Base-by-base conservation (phyloP, 345 rosid genomes). In the Brassica nigra region DNA sequence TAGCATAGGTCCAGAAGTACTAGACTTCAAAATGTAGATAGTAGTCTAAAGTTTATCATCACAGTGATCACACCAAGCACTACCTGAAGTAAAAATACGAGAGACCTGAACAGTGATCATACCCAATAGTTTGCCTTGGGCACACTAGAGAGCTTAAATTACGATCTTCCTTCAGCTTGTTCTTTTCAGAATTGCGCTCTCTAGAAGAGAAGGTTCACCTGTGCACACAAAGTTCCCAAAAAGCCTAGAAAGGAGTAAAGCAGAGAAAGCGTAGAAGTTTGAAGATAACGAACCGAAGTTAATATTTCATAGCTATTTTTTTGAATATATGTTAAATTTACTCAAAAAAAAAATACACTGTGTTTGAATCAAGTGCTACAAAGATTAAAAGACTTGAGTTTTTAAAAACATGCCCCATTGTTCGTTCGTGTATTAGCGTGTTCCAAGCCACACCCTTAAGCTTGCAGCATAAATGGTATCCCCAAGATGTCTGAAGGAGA, bases 1-100 rank as follows among this genome's bases (percentile, higher is more conserved):
- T 31, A 78, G 3, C 49, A 30, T 16, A 81, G 75, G 80, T 23
- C 63, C 76, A 76, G 58, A 83, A 23, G 27, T 23, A 77, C 78
- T 80, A 36, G 92, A 94, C 99, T 88, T 85, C 62, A 78, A 90
- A 92, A 80, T 91, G 91, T 62, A 86, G 89, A 84, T 89, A 97
- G 81, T 91, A 92, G 82, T 91, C 97, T 61, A 92, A 75, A 92
- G 84, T 81, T 80, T 83, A 83, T 77, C 79, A 77, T 92, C 92
- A 84, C 93, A 92, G 83, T 77, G 78, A 77, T 92, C 92, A 84
- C 93, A 92, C 91, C 91, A 92, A 73, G 81, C 79, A 84, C 92
- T 86, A 72, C 91, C 79, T 52, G 93, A 89, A 70, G 74, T 71
- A 71, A 85, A 80, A 82, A 95, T 85, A 84, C 80, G 79, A 80